phyloP scores from a whole-genome alignment of 352 stramenopile species.

The Phytophthora europaea region DNA sequence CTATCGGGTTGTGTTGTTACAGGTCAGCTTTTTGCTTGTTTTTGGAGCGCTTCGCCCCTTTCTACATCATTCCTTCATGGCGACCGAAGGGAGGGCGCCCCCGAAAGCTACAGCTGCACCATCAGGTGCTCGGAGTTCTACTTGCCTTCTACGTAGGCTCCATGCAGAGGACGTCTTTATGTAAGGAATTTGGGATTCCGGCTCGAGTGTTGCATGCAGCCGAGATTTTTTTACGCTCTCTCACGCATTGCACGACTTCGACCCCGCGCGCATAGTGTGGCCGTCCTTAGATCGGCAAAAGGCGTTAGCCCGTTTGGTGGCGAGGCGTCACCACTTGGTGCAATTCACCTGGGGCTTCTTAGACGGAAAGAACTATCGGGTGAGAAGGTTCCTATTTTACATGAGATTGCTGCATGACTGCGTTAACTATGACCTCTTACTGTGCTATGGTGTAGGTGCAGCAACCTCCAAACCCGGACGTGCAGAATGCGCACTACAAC shows the following conservation, averaged over 20 bases:
- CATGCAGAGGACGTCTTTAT: neutral
- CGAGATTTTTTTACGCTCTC: neutral
- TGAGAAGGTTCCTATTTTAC: too few species aligned
- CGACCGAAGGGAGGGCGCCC: neutral
- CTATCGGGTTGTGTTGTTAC: neutral
- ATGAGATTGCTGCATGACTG: too few species aligned
- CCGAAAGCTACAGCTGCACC: neutral
- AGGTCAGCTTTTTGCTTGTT: neutral
- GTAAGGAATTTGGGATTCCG: neutral
- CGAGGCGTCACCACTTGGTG: neutral
- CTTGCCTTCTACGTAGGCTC: neutral
- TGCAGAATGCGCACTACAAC: conserved; percentile 26
- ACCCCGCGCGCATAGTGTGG: neutral
- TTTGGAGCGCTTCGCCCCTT: neutral
- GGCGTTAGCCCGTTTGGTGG: neutral
- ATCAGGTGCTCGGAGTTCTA: neutral
- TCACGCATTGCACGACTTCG: neutral
- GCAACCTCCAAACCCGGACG: conserved; percentile 2
- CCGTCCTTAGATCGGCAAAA: neutral
- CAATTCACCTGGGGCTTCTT: neutral
- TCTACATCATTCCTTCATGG: neutral
- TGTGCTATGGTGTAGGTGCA: neutral
- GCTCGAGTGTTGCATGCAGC: neutral
- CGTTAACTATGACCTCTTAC: neutral
- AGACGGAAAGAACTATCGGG: neutral